phyloP scores from a whole-genome alignment of 2,329 filamentous ascomycete species.

The Aspergillus ochraceus region DNA sequence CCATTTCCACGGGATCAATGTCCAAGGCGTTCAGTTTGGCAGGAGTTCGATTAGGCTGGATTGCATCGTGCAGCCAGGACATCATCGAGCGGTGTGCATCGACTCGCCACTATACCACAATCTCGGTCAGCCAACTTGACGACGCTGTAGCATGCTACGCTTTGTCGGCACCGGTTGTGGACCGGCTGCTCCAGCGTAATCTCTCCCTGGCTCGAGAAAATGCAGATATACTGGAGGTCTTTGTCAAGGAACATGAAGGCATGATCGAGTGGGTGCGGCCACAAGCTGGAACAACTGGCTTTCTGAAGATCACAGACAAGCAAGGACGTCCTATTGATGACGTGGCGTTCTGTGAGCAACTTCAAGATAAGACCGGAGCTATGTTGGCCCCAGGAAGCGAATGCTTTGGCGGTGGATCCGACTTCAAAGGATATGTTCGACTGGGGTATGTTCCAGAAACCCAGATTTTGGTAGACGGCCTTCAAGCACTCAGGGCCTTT shows the following conservation, averaged over 20 bases:
- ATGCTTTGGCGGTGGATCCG: slow-evolving; percentile 65
- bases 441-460: slow-evolving; percentile 74
- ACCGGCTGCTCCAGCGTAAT: slow-evolving; percentile 60
- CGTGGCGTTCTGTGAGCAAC: slow-evolving; percentile 63
- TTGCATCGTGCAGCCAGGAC: slow-evolving; percentile 60
- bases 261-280: slow-evolving; percentile 68
- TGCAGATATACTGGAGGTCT: slow-evolving; percentile 59
- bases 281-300: slow-evolving; percentile 73
- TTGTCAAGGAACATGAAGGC: slow-evolving; percentile 60
- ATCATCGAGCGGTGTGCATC: slow-evolving; percentile 63
- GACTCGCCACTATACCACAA: slow-evolving; percentile 75
- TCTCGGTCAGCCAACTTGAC: slow-evolving; percentile 74
- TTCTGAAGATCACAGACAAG: slow-evolving; percentile 63
- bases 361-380: slow-evolving; percentile 67
- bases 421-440: slow-evolving; percentile 72
- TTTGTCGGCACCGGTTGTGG: slow-evolving; percentile 59
- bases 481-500: slow-evolving; percentile 56
- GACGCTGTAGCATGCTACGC: slow-evolving; percentile 72
- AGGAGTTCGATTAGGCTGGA: slow-evolving; percentile 76
- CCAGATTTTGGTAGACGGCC: slow-evolving; percentile 61
- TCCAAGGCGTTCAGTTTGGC: slow-evolving; percentile 79
- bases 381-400: slow-evolving; percentile 70
- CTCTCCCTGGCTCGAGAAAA: slow-evolving; percentile 65
- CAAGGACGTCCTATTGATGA: slow-evolving; percentile 66
- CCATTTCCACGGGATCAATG: slow-evolving; percentile 72